A percentile compares a stretch with the other conserved stretches of the same genome.
Evolutionary conservation across 192 early-diverging fungal species (phyloP).

Genomic region (Coemansia sp.): DNA sequence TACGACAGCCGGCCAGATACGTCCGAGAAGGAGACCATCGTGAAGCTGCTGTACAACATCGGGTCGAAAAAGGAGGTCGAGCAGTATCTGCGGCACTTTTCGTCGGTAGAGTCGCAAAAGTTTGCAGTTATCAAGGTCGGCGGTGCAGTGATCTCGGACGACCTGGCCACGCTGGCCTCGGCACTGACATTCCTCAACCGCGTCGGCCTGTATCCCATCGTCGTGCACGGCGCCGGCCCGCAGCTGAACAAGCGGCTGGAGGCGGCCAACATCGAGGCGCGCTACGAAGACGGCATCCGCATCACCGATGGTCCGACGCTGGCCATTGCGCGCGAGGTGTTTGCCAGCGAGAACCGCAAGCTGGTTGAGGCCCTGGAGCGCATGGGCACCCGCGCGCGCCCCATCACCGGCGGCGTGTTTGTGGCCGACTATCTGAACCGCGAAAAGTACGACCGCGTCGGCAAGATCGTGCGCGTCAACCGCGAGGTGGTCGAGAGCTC

Average conservation of each 20-base stretch:
- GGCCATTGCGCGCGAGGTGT: constrained; percentile 92
- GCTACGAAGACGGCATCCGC: constrained; percentile 96
- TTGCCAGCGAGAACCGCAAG: constrained; percentile 94
- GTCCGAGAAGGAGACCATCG: constrained; percentile 78
- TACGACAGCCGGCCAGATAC: constrained; percentile 37
- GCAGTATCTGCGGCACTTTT: constrained; percentile 96
- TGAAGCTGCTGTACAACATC: constrained; percentile 94
- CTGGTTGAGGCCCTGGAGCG: constrained; percentile 96
- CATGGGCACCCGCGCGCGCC: constrained; percentile 93
- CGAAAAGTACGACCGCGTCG: constrained; percentile 94
- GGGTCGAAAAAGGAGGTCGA: constrained; percentile 99
- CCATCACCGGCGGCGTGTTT: constrained; percentile 95
- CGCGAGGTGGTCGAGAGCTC: constrained; percentile 92
- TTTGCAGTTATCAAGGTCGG: constrained; percentile 99
- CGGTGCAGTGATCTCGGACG: constrained; percentile 93
- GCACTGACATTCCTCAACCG: constrained; percentile 96
- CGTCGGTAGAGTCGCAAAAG: constrained; percentile 97
- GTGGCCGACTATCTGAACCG: constrained; percentile 94
- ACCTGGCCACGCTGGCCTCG: constrained; percentile 91
- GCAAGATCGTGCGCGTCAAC: constrained; percentile 87
- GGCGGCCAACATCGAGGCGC: constrained; percentile 91
- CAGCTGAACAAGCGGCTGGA: constrained; percentile 92
- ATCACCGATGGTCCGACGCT: constrained; percentile 94
- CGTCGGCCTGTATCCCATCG: constrained; percentile 97
- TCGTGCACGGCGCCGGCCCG: constrained; percentile 97